Percentiles rank a stretch among this genome's conserved stretches.
phyloP scores from a whole-genome alignment of 2,329 filamentous ascomycete species.

The Rhynchosporium secalis region DNA sequence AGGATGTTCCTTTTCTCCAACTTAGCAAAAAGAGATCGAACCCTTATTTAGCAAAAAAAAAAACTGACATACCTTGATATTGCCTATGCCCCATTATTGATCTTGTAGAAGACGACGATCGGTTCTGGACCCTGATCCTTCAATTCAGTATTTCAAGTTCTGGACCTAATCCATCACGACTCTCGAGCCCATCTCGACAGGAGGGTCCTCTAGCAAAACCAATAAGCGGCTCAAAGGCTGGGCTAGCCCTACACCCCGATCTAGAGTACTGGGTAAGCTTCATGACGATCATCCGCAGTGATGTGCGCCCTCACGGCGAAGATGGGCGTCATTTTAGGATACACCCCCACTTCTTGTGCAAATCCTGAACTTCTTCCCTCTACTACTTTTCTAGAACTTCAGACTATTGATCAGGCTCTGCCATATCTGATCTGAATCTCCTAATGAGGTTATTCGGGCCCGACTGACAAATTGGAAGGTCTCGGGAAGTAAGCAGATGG shows the following conservation, averaged over 20 bases:
- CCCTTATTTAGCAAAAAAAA: background rate
- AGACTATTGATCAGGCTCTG: background rate
- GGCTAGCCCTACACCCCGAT: constrained; percentile 5
- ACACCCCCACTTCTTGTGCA: background rate
- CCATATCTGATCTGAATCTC: background rate
- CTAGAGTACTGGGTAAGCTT: background rate
- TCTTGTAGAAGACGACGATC: background rate
- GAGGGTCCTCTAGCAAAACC: background rate
- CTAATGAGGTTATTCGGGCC: too few species aligned
- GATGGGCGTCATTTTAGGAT: background rate
- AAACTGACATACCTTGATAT: background rate
- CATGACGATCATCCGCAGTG: background rate
- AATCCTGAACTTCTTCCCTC: background rate
- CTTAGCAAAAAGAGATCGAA: background rate
- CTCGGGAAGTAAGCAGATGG: background rate
- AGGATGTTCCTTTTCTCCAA: background rate
- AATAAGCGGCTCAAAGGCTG: constrained; percentile 1
- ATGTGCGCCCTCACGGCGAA: too few species aligned
- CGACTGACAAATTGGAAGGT: background rate
- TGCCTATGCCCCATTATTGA: background rate
- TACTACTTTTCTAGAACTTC: background rate
- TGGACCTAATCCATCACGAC: background rate
- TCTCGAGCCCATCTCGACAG: background rate
- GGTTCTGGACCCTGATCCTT: background rate
- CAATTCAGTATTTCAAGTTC: background rate